phyloP scores from a whole-genome alignment of 31 red algal species.

The Porphyra umbilicalis region DNA sequence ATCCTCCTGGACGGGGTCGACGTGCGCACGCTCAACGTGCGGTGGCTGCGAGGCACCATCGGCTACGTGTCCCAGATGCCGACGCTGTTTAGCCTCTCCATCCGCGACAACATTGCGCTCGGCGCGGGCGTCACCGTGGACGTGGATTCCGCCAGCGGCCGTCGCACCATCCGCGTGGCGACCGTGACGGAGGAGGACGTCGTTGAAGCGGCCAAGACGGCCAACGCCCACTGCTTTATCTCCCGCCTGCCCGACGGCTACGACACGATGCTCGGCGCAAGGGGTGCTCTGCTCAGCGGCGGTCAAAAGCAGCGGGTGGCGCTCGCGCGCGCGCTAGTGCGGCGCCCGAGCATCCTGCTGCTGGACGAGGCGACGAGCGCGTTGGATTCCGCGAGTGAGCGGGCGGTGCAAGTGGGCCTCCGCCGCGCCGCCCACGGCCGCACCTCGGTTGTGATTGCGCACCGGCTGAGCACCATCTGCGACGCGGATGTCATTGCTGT shows the following conservation, averaged over 20 bases:
- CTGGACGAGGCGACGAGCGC: conserved; percentile 78
- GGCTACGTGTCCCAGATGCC: conserved; percentile 68
- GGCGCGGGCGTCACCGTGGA: conserved; percentile 7
- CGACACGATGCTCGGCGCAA: conserved; percentile 49
- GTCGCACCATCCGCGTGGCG: conserved; percentile 3
- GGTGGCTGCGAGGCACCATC: conserved; percentile 18
- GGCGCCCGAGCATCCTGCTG: conserved; percentile 43
- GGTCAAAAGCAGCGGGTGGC: conserved; percentile 79
- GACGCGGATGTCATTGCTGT: conserved; percentile 58
- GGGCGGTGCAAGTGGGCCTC: conserved; percentile 45
- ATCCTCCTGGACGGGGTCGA: conserved; percentile 35
- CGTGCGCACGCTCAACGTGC: conserved; percentile 6
- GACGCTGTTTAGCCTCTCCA: conserved; percentile 40
- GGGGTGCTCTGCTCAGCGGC: conserved; percentile 46
- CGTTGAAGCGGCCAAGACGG: conserved; percentile 31
- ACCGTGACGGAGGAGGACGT: conserved; percentile 36
- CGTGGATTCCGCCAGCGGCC: background rate
- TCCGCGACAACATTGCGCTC: conserved; percentile 66
- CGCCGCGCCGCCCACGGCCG: conserved; percentile 26
- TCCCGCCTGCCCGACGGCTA: conserved; percentile 33
- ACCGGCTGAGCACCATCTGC: conserved; percentile 62
- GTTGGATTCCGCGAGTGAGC: conserved; percentile 73
- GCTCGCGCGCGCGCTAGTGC: conserved; percentile 58
- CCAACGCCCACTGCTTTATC: conserved; percentile 71
- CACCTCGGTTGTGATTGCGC: conserved; percentile 65